Evolutionary conservation across 768 basidiomycete genomes (phyloP).

Genomic region (Leucosporidium scottii): DNA sequence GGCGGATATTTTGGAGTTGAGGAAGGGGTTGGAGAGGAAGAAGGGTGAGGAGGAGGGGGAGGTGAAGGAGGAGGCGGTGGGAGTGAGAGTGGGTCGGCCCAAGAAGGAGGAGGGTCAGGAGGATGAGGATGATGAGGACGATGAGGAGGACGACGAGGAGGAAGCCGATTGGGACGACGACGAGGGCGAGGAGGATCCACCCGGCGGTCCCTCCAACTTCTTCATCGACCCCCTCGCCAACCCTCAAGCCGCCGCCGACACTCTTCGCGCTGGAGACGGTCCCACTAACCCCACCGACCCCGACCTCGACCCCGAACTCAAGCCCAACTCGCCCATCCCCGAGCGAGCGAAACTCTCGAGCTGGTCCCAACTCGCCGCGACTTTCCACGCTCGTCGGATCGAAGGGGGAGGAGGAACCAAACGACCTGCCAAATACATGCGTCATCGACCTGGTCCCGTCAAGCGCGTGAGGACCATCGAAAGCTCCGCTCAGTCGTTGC

Average conservation of each 20-base stretch:
- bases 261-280: too few species aligned
- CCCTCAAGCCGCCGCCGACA: slow-evolving; percentile 1
- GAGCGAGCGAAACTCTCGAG: too few species aligned
- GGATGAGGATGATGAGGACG: slow-evolving; percentile 13
- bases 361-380: too few species aligned
- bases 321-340: too few species aligned
- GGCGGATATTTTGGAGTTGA: background rate
- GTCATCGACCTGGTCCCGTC: background rate
- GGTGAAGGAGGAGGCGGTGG: background rate
- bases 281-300: too few species aligned
- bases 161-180: background rate
- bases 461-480: slow-evolving; percentile 2
- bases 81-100: background rate
- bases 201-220: background rate
- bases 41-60: background rate
- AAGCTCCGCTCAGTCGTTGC: background rate
- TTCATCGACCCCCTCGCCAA: background rate
- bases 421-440: slow-evolving; percentile 1
- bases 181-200: background rate
- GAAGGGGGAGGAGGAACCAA: background rate
- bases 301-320: too few species aligned
- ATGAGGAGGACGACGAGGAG: background rate
- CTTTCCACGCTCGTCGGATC: too few species aligned
- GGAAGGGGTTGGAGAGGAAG: background rate
- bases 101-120: background rate